Evolutionary conservation across 1,139 yeast genomes (phyloP).

Genomic region (Keqinozyma sinolaborantium): DNA sequence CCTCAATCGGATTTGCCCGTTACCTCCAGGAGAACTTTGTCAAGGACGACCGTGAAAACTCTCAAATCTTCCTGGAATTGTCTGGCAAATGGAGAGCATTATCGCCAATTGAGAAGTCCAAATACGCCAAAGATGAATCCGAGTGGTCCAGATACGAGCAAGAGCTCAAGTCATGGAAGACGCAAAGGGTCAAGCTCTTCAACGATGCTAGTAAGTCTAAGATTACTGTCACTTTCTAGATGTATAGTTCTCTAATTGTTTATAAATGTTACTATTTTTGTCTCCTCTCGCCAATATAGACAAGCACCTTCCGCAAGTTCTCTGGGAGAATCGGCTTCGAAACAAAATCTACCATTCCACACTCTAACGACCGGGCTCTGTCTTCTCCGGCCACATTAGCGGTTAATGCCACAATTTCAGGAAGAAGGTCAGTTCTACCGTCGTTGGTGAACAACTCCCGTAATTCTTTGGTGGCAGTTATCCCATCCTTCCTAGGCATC

Average conservation of each 20-base stretch:
- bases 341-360: constrained; percentile 56
- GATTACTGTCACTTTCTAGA: constrained; percentile 2
- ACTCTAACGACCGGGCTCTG: constrained; percentile 40
- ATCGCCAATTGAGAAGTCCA: constrained; percentile 23
- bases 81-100: constrained; percentile 29
- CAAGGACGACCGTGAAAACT: constrained; percentile 15
- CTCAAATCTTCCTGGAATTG: constrained; percentile 24
- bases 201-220: constrained; percentile 9
- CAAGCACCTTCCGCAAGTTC: constrained; percentile 33
- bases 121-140: constrained; percentile 19
- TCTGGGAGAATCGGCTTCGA: constrained; percentile 55
- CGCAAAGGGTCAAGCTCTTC: constrained; percentile 10
- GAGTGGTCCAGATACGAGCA: constrained; percentile 17
- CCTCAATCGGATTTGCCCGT: constrained; percentile 27
- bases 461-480: constrained; percentile 41
- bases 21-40: constrained; percentile 28
- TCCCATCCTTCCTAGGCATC: constrained; percentile 54
- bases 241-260: not conserved
- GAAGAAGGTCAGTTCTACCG: constrained; percentile 25
- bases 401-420: constrained; percentile 49
- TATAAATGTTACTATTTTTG: constrained; percentile 2
- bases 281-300: constrained; percentile 8
- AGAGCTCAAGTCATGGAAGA: constrained; percentile 25
- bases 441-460: constrained; percentile 18
- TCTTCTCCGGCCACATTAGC: constrained; percentile 61